phyloP scores from a whole-genome alignment of 495 filamentous ascomycete species.

The Rusavskia elegans region DNA sequence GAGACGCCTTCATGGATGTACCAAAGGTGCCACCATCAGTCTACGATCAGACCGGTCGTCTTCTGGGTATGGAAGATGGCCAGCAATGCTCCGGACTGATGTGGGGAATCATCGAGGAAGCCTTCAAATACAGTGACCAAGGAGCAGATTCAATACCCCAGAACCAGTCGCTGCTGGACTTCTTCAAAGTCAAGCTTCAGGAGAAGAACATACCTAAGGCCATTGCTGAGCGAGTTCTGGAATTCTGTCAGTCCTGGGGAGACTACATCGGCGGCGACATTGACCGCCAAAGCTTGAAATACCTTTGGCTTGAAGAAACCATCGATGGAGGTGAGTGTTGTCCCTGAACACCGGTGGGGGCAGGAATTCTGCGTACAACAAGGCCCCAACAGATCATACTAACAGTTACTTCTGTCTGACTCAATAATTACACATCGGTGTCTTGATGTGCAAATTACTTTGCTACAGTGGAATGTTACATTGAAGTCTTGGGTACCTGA shows the following conservation, averaged over 20 bases:
- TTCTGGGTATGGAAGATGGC: slow-evolving; percentile 34
- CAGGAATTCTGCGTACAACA: no score
- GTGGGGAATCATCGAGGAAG: slow-evolving; percentile 67
- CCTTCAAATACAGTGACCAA: slow-evolving; percentile 64
- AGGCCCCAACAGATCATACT: no score
- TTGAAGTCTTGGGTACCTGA: no score
- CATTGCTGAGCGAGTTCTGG: slow-evolving; percentile 39
- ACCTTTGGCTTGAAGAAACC: slow-evolving; percentile 90
- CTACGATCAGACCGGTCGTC: slow-evolving; percentile 47
- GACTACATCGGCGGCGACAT: slow-evolving; percentile 72
- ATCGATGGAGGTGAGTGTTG: slow-evolving; percentile 64
- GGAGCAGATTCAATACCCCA: slow-evolving; percentile 46
- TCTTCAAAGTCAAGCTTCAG: slow-evolving; percentile 46
- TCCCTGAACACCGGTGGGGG: background rate
- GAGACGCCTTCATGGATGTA: slow-evolving; percentile 39
- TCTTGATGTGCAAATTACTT: no score
- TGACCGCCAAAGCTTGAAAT: slow-evolving; percentile 68
- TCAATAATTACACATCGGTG: no score
- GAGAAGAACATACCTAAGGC: slow-evolving; percentile 33
- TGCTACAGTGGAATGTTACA: no score
- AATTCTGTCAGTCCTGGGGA: slow-evolving; percentile 68
- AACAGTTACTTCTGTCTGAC: background rate
- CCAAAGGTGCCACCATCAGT: slow-evolving; percentile 37
- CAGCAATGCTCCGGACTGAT: slow-evolving; percentile 41
- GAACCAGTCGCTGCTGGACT: slow-evolving; percentile 59